Percentiles rank a stretch among this genome's conserved stretches.
Conservation (phyloP, 2,329 filamentous ascomycete species). For the Didymella keratinophila region DNA sequence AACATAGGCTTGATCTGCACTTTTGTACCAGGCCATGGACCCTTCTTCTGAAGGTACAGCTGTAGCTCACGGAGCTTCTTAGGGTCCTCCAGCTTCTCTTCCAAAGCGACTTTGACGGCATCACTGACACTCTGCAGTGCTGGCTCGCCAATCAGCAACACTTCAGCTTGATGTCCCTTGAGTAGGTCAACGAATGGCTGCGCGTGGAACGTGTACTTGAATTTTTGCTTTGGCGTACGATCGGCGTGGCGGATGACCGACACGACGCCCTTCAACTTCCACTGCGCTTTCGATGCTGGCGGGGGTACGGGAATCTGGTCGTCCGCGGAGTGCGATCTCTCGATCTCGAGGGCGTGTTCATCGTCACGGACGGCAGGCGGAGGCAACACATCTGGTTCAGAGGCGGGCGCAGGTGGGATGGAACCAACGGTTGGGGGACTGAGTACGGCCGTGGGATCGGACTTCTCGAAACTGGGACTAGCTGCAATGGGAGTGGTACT, state of each 20-base stretch:
- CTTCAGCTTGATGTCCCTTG: conserved; percentile 95
- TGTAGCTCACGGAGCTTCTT: conserved; percentile 85
- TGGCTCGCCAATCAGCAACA: conserved; percentile 89
- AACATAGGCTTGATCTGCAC: conserved; percentile 99
- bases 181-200: conserved; percentile 94
- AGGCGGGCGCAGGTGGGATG: conserved; percentile 32
- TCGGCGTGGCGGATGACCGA: conserved; percentile 96
- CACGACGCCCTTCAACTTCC: conserved; percentile 98
- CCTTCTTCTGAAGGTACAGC: conserved; percentile 90
- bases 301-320: conserved; percentile 52
- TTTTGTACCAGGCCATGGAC: conserved; percentile 93
- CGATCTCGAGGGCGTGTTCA: conserved; percentile 29
- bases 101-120: conserved; percentile 82
- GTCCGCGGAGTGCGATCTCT: conserved; percentile 45
- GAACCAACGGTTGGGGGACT: conserved; percentile 25
- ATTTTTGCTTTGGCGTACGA: conserved; percentile 97
- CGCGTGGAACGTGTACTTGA: conserved; percentile 98
- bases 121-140: conserved; percentile 88
- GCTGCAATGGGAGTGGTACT: conserved; percentile 54
- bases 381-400: conserved; percentile 45
- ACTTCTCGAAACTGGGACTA: conserved; percentile 54
- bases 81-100: conserved; percentile 81
- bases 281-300: conserved; percentile 81
- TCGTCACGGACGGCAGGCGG: conserved; percentile 38
- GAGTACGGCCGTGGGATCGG: conserved; percentile 32